phyloP scores from a whole-genome alignment of 1,284 basidiomycete species.

The Trichosporon sp. region DNA sequence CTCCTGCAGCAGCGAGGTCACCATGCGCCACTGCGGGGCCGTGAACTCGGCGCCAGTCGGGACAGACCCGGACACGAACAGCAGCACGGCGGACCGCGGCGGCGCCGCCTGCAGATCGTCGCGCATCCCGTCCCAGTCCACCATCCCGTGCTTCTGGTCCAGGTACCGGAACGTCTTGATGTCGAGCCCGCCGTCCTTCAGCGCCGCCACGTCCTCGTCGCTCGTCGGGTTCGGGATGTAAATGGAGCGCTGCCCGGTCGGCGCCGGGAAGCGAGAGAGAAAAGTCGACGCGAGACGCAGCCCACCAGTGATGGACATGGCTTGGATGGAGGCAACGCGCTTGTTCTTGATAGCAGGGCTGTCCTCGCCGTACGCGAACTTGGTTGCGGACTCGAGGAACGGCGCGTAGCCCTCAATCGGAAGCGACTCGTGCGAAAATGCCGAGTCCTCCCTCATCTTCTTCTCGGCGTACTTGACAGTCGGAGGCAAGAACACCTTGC shows the following conservation, averaged over 20 bases:
- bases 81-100: constrained; percentile 69
- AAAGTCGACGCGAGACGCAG: constrained; percentile 89
- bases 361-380: constrained; percentile 51
- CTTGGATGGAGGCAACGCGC: constrained; percentile 60
- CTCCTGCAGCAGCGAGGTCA: constrained; percentile 51
- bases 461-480: constrained; percentile 73
- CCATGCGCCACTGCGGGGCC: constrained; percentile 75
- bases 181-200: constrained; percentile 44
- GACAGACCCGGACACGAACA: constrained; percentile 93
- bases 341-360: constrained; percentile 56
- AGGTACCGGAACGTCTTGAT: constrained; percentile 60
- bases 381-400: constrained; percentile 39
- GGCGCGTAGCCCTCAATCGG: constrained; percentile 42
- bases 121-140: constrained; percentile 75
- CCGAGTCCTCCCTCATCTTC: constrained; percentile 29
- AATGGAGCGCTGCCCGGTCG: constrained; percentile 21
- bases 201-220: constrained; percentile 38
- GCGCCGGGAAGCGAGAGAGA: constrained; percentile 62
- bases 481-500: constrained; percentile 86
- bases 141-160: constrained; percentile 79
- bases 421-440: constrained; percentile 31
- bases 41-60: constrained; percentile 96
- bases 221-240: constrained; percentile 40
- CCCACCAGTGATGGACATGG: constrained; percentile 92
- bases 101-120: constrained; percentile 59